These are phyloP conservation scores for Phytophthora podocarpi DNA, from an alignment of 352 stramenopile genomes.

Conservation along the genomic window DNA sequence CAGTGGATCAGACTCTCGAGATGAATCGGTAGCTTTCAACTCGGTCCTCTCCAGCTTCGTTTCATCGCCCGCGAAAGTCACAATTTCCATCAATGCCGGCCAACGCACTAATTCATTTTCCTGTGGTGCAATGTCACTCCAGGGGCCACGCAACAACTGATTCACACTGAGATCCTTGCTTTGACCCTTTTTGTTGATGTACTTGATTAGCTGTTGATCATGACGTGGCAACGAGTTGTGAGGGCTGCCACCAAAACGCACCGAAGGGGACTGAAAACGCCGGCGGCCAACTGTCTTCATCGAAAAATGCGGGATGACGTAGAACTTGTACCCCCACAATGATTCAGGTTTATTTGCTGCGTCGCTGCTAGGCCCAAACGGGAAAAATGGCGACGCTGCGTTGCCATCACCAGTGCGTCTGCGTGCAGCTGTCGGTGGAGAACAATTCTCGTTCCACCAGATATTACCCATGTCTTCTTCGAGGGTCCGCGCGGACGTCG, in stretches of 20 bases:
- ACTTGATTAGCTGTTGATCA: slow-evolving; percentile 76
- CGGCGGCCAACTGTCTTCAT: slow-evolving; percentile 51
- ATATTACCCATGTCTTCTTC: slow-evolving; percentile 2
- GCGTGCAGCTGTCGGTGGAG: slow-evolving; percentile 32
- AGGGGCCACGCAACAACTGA: slow-evolving; percentile 57
- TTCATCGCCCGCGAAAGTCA: slow-evolving; percentile 30
- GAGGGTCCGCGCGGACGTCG: not conserved
- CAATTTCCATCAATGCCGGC: slow-evolving; percentile 69
- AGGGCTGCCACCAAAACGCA: slow-evolving; percentile 27
- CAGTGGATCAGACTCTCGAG: not conserved
- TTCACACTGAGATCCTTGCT: slow-evolving; percentile 52
- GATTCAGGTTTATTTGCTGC: slow-evolving; percentile 2
- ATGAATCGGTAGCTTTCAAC: not conserved
- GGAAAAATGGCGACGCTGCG: slow-evolving; percentile 20
- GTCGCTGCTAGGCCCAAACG: slow-evolving; percentile 25
- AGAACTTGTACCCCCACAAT: slow-evolving; percentile 76
- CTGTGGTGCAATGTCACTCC: slow-evolving; percentile 65
- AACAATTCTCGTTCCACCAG: slow-evolving; percentile 31
- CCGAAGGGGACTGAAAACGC: slow-evolving; percentile 45
- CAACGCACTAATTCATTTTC: slow-evolving; percentile 71
- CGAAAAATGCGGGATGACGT: slow-evolving; percentile 75
- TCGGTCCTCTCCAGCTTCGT: slow-evolving; percentile 9
- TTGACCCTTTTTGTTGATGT: slow-evolving; percentile 67
- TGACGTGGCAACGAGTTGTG: slow-evolving; percentile 38
- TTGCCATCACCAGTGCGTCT: slow-evolving; percentile 32